Base-by-base conservation (phyloP, 441 rosid genomes). In the Gossypium trilobum region DNA sequence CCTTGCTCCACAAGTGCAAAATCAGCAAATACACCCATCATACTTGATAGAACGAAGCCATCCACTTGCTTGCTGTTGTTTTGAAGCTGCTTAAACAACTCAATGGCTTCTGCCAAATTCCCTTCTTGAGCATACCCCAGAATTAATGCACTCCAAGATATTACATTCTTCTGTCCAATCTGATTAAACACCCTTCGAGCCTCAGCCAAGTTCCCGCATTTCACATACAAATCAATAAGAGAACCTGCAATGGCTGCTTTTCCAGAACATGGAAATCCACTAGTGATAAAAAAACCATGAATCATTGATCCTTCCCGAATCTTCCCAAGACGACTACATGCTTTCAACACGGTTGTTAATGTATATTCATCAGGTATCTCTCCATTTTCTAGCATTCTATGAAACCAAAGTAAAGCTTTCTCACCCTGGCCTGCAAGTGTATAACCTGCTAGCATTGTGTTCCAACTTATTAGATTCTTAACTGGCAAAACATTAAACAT, bases 111-210 rank as follows among this genome's bases (percentile, higher is more conserved):
- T 54, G 70, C 79, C 17, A 90, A 82, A 68, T 87, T 81, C 8
- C 85, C 93, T 68, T 83, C 94, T 75, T 86, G 94, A 74, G 95
- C 95, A 85, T 86, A 89, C 71, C 95, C 97, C 44, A 90, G 86
- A 77, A 94, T 89, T 56, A 92, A 54, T 2, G 88, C 81, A 69
- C 92, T 88, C 90, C 95, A 87, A n/a, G 95, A 86, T 80, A 90
- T 81, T 59, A 84, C 78, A 75, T 81, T 85, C 81, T 92, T 88
- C 71, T 82, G 80, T 75, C 80, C 89, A 39, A 84, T 78, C 54
- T 75, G 87, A 80, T 77, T 79, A 70, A 89, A 90, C 73, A 87
- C 86, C 77, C 20, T 85, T 78, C 79, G 73, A 63, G 97, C 97
- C 79, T 76, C 78, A 42, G 56, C 44, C 70, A 90, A 65, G 65